Conservation (phyloP, 768 basidiomycete species). For the Roridomyces roridus region DNA sequence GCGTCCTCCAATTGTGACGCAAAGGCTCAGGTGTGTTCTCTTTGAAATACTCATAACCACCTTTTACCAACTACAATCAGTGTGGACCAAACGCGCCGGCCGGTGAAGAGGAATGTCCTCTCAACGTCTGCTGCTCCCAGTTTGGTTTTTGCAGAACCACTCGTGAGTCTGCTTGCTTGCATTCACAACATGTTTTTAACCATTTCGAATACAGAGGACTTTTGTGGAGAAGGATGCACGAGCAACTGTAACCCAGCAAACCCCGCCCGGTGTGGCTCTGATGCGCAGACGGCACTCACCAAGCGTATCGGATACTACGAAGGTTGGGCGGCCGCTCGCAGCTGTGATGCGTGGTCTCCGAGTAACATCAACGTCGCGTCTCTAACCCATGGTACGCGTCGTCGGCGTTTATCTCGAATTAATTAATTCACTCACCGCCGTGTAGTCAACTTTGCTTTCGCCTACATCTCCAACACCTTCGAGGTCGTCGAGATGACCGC, state of each 20-base stretch:
- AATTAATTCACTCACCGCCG: background rate
- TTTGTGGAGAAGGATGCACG: background rate
- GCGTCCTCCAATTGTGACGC: no score
- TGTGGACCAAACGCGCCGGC: background rate
- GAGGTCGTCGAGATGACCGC: background rate
- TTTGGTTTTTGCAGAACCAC: background rate
- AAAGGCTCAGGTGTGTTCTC: no score
- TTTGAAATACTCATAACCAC: no score
- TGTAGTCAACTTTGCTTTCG: constrained; percentile 3
- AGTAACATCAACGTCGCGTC: no score
- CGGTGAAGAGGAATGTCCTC: background rate
- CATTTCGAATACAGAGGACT: background rate
- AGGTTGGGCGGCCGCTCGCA: no score
- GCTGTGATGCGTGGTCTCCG: no score
- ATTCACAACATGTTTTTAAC: no score
- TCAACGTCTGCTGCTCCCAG: no score
- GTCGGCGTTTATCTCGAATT: background rate
- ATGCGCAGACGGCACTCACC: background rate
- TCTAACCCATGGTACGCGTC: no score
- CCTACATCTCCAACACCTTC: no score
- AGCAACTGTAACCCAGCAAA: no score
- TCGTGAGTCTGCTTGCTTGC: background rate
- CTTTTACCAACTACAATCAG: constrained; percentile 3
- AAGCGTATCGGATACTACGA: background rate
- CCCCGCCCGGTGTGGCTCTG: background rate